Evolutionary conservation across 2,329 filamentous ascomycete genomes (phyloP), one percentile per base, ranked within the genome.

Genomic region (Zymoseptoria ardabiliae): DNA sequence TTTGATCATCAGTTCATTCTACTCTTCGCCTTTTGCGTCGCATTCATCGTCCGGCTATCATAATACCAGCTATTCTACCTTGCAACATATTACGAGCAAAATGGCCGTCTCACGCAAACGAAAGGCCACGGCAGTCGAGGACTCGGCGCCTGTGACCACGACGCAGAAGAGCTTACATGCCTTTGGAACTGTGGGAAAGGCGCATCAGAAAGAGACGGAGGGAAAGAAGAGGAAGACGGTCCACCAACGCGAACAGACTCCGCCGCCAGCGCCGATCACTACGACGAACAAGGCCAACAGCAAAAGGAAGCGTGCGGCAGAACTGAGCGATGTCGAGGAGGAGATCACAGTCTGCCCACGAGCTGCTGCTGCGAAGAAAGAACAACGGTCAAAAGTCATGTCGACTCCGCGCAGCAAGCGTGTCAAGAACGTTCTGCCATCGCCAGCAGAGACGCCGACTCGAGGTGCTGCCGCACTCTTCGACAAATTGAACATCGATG

Each of bases 61-160:
- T 62, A 58, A 52, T 57, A 60, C 56, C 22, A 48, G 25, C 53
- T 61, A 66, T 65, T 35, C 57, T 62, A 66, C 20, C 50, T 25
- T 52, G 30, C 62, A 41, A 58, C 97, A 60, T 85, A 85, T 28
- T 23, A 51, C 56, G 17, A 22, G n/a, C 56, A 64, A 50, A 50
- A 72, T 70, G 68, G 63, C 68, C 28, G 57, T 57, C 20, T 55
- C 58, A 56, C 60, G 67, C 45, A 72, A 72, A 59, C 66, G 70
- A 58, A 72, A 70, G 63, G 62, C 62, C 55, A 60, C 60, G 25
- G 60, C 59, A 8, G 64, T 63, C 50, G 65, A 66, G 45, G 60
- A 63, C 17, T 55, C 60, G 22, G 50, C 63, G 21, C 61, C 60
- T 41, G 58, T 59, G 20, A 61, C 52, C 56, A 65, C 56, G 49